Evolutionary conservation across 192 early-diverging fungal species (phyloP).

Genomic region (Borealophlyctis nickersoniae): DNA sequence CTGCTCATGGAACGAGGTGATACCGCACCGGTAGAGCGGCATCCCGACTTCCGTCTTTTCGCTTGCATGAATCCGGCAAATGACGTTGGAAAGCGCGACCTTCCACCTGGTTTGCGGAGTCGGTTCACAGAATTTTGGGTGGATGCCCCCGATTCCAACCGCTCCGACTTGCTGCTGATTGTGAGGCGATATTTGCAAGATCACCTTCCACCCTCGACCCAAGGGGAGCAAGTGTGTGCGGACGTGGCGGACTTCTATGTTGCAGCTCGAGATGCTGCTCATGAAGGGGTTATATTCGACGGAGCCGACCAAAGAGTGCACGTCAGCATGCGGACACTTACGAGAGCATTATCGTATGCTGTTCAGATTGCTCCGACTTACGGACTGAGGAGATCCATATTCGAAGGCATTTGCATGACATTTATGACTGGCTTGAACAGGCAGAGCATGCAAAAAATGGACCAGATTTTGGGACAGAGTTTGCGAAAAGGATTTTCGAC

Average conservation of each 20-base stretch:
- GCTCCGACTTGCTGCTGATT: constrained; percentile 80
- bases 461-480: constrained; percentile 52
- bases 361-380: constrained; percentile 70
- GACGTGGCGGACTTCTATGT: constrained; percentile 84
- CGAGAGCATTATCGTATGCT: constrained; percentile 80
- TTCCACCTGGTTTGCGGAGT: constrained; percentile 85
- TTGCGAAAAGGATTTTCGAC: constrained; percentile 59
- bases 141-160: constrained; percentile 77
- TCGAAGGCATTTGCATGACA: constrained; percentile 94
- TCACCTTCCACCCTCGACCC: constrained; percentile 40
- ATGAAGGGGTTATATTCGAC: constrained; percentile 75
- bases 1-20: constrained; percentile 91
- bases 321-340: constrained; percentile 89
- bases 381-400: constrained; percentile 77
- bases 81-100: constrained; percentile 95
- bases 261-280: constrained; percentile 65
- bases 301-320: constrained; percentile 85
- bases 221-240: constrained; percentile 57
- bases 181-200: constrained; percentile 69
- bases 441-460: constrained; percentile 59
- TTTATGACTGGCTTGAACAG: constrained; percentile 85
- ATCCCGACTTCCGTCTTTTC: constrained; percentile 92
- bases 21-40: constrained; percentile 76
- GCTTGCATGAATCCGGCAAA: constrained; percentile 99
- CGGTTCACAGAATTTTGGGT: constrained; percentile 97